Evolutionary conservation across 805 yeast genomes (phyloP).

Genomic region (Wickerhamiella dianesei): DNA sequence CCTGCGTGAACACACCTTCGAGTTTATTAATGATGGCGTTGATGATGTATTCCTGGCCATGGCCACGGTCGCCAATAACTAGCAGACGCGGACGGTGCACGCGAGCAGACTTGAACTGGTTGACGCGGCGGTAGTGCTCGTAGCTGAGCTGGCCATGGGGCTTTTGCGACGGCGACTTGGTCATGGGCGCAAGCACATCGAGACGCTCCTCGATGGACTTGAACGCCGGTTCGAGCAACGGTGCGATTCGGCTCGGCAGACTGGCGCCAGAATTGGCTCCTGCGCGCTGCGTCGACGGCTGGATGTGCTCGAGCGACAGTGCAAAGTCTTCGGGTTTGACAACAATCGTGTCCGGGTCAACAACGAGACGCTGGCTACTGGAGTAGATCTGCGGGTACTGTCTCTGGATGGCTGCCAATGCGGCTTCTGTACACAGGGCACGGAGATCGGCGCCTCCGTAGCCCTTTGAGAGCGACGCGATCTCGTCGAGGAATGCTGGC

Average conservation of each 20-base stretch:
- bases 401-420: conserved; percentile 80
- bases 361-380: conserved; percentile 54
- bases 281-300: conserved; percentile 86
- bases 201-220: conserved; percentile 35
- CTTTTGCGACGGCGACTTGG: background rate
- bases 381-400: conserved; percentile 85
- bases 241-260: conserved; percentile 55
- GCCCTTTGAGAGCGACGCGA: conserved; percentile 80
- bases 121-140: conserved; percentile 62
- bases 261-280: conserved; percentile 63
- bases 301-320: conserved; percentile 68
- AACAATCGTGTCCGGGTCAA: conserved; percentile 55
- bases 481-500: conserved; percentile 41
- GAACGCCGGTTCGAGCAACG: conserved; percentile 45
- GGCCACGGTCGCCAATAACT: conserved; percentile 59
- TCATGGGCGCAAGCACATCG: conserved; percentile 39
- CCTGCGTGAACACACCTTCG: conserved; percentile 84
- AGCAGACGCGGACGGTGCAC: conserved; percentile 71
- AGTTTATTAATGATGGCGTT: conserved; percentile 67
- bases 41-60: conserved; percentile 77
- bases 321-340: conserved; percentile 77
- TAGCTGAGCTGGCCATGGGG: conserved; percentile 32
- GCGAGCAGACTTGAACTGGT: conserved; percentile 39
- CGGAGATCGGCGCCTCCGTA: conserved; percentile 96
- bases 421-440: conserved; percentile 92